A percentile compares a stretch with the other conserved stretches of the same genome.
phyloP scores from a whole-genome alignment of 108 stramenopile species.

The Pseudonitzschia multistriata region DNA sequence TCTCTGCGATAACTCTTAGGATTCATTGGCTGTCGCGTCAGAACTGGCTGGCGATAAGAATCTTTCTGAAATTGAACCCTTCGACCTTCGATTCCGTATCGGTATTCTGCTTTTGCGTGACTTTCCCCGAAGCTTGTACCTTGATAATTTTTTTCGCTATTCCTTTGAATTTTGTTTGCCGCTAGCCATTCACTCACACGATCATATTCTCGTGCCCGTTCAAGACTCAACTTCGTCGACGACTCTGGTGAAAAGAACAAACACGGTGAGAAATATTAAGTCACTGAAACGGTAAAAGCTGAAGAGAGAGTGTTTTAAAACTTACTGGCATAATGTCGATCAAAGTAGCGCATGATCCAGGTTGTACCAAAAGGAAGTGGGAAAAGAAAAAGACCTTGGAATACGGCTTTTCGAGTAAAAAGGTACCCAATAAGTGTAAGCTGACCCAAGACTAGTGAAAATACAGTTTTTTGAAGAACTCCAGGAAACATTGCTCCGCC shows the following conservation, averaged over 20 bases:
- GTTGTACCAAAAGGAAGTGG: constrained; percentile 76
- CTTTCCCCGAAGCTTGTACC: background rate
- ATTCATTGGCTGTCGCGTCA: constrained; percentile 55
- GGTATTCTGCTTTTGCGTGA: constrained; percentile 6
- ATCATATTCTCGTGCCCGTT: constrained; percentile 86
- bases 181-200: constrained; percentile 46
- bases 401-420: constrained; percentile 51
- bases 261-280: background rate
- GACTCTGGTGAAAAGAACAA: constrained; percentile 35
- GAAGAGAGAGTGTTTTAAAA: background rate
- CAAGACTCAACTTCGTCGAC: constrained; percentile 66
- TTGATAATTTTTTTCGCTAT: background rate
- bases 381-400: constrained; percentile 44
- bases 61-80: constrained; percentile 57
- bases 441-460: constrained; percentile 80
- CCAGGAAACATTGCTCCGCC: constrained; percentile 72
- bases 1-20: constrained; percentile 64
- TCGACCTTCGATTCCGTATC: constrained; percentile 35
- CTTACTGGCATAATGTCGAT: constrained; percentile 51
- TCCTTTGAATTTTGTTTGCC: constrained; percentile 4
- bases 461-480: constrained; percentile 71
- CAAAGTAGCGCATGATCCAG: constrained; percentile 59
- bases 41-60: constrained; percentile 84
- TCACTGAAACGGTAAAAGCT: background rate
- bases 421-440: constrained; percentile 80